These are phyloP conservation scores for Hanseniaspora guilliermondii DNA, from an alignment of 805 yeast genomes.

Conservation along the genomic window DNA sequence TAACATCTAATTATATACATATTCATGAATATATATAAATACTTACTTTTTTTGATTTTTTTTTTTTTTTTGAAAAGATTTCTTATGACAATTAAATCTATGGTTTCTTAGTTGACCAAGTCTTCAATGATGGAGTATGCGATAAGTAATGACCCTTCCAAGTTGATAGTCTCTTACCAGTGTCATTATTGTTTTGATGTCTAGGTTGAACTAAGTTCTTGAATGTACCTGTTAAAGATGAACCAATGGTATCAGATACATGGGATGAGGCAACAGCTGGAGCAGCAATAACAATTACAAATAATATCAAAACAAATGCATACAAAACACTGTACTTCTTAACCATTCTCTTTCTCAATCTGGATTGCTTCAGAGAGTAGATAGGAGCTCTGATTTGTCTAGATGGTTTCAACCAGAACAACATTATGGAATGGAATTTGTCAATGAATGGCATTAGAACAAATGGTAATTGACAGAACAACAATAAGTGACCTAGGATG, in stretches of 20 bases:
- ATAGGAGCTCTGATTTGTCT: slow-evolving; percentile 97
- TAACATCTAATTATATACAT: not conserved
- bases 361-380: slow-evolving; percentile 89
- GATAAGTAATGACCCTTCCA: slow-evolving; percentile 31
- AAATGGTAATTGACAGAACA: slow-evolving; percentile 82
- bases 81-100: slow-evolving; percentile 15
- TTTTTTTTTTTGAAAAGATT: not conserved
- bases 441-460: slow-evolving; percentile 77
- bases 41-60: not conserved
- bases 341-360: slow-evolving; percentile 94
- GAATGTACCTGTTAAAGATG: slow-evolving; percentile 30
- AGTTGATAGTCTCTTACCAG: slow-evolving; percentile 40
- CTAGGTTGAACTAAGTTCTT: slow-evolving; percentile 84
- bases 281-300: slow-evolving; percentile 68
- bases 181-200: slow-evolving; percentile 68
- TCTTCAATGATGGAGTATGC: slow-evolving; percentile 35
- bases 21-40: not conserved
- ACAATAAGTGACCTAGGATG: slow-evolving; percentile 75
- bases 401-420: slow-evolving; percentile 96
- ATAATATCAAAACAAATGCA: slow-evolving; percentile 54
- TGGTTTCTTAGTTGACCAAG: slow-evolving; percentile 45
- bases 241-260: slow-evolving; percentile 26
- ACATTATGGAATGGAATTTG: slow-evolving; percentile 95
- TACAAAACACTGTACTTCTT: slow-evolving; percentile 79
- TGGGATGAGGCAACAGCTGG: slow-evolving; percentile 78